These are phyloP conservation scores for Ananas comosus DNA, from an alignment of 176 grass and related monocot genomes.

Conservation along the genomic window DNA sequence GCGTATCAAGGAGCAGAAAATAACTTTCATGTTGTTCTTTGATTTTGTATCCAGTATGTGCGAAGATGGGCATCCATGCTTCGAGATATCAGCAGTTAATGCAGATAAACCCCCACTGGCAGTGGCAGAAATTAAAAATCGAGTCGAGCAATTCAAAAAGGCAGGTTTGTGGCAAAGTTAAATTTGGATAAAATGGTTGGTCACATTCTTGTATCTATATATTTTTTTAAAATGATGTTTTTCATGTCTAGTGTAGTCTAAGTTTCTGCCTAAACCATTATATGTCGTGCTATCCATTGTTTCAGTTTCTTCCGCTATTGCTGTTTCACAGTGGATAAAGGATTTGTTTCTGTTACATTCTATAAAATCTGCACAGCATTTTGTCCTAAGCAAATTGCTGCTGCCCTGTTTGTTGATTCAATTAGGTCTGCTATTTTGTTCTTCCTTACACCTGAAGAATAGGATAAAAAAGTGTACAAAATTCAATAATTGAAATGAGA, in stretches of 20 bases:
- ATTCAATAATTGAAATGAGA: no score
- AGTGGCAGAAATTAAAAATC: conserved; percentile 63
- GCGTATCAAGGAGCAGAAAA: neutral
- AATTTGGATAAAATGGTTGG: neutral
- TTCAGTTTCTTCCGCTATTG: neutral
- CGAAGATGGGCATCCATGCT: conserved; percentile 65
- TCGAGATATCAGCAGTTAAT: conserved; percentile 97
- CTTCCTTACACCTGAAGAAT: no score
- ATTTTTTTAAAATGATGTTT: neutral
- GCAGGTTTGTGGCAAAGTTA: conserved; percentile 38
- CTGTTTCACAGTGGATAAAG: neutral
- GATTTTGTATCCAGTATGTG: conserved; percentile 49
- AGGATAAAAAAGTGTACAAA: no score
- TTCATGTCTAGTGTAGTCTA: neutral
- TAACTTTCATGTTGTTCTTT: neutral
- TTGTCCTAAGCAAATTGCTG: neutral
- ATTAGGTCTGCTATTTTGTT: no score
- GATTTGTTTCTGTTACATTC: neutral
- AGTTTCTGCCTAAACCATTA: neutral
- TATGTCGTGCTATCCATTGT: neutral
- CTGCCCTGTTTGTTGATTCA: neutral
- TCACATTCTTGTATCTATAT: neutral
- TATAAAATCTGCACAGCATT: neutral
- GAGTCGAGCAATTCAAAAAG: conserved; percentile 82
- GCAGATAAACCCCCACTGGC: conserved; percentile 79